Evolutionary conservation across 2,329 filamentous ascomycete species (phyloP).

Genomic region (Neopestalotiopsis rosae): DNA sequence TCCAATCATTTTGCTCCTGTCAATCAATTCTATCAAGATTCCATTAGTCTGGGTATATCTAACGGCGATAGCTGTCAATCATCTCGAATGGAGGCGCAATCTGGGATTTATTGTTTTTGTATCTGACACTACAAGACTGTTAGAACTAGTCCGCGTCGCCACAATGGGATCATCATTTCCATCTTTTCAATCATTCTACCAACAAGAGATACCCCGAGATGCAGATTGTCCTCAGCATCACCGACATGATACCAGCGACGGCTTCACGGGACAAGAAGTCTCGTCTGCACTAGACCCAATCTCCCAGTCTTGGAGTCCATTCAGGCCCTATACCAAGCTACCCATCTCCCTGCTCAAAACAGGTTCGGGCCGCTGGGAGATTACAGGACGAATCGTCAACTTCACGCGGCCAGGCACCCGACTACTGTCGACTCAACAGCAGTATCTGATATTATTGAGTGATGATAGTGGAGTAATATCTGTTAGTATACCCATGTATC

Average conservation of each 20-base stretch:
- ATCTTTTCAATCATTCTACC: slow-evolving; percentile 42
- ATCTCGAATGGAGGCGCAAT: too few relatives aligned
- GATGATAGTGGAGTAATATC: slow-evolving; percentile 60
- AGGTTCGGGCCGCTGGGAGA: slow-evolving; percentile 54
- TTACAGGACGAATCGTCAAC: slow-evolving; percentile 62
- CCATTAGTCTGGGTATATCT: too few relatives aligned
- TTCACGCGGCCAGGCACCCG: slow-evolving; percentile 50
- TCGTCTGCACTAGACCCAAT: slow-evolving; percentile 43
- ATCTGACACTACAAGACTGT: background rate
- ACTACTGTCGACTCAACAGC: slow-evolving; percentile 50
- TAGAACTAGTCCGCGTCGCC: background rate
- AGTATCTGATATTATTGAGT: slow-evolving; percentile 58
- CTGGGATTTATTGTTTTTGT: background rate
- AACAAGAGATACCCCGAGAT: slow-evolving; percentile 29
- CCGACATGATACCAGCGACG: slow-evolving; percentile 45
- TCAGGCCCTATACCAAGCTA: slow-evolving; percentile 50
- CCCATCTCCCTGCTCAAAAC: slow-evolving; percentile 52
- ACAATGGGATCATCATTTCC: slow-evolving; percentile 30
- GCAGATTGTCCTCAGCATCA: slow-evolving; percentile 20
- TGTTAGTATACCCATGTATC: slow-evolving; percentile 38
- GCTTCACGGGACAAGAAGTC: slow-evolving; percentile 57
- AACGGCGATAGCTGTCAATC: too few relatives aligned
- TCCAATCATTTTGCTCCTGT: too few relatives aligned
- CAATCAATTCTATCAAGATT: too few relatives aligned
- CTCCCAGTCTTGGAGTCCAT: slow-evolving; percentile 44